phyloP scores from a whole-genome alignment of 129 eudicot genomes.

The Flaveria bidentis region DNA sequence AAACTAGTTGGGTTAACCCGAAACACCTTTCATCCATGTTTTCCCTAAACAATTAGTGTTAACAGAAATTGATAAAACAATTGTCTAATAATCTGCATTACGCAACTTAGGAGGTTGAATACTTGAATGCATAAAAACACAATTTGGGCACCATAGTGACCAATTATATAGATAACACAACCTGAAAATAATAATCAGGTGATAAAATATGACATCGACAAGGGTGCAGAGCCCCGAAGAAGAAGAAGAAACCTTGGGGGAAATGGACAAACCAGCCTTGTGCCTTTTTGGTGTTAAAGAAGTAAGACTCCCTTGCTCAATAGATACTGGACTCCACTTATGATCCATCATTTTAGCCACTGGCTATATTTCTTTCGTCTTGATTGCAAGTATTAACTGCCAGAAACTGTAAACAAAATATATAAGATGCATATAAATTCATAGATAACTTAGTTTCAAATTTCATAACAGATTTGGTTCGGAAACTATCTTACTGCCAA shows the following conservation, averaged over 20 bases:
- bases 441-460: background rate
- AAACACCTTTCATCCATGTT: background rate
- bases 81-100: background rate
- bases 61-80: background rate
- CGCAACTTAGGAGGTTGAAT: background rate
- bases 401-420: background rate
- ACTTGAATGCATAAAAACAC: background rate
- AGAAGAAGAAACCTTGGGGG: constrained; percentile 62
- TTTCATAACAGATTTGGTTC: constrained; percentile 3
- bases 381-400: constrained; percentile 25
- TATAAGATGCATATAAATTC: background rate
- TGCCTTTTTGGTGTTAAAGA: constrained; percentile 65
- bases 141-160: background rate
- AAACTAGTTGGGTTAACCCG: background rate
- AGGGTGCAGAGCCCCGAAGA: background rate
- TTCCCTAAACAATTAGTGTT: background rate
- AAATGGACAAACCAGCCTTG: constrained; percentile 64
- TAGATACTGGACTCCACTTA: constrained; percentile 60
- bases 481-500: background rate
- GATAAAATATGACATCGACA: constrained; percentile 8
- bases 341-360: constrained; percentile 67
- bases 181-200: background rate
- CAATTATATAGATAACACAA: background rate
- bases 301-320: constrained; percentile 63
- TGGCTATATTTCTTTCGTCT: constrained; percentile 17